Conservation (phyloP, 2,329 filamentous ascomycete genomes). For the Cyclaneusma minus region DNA sequence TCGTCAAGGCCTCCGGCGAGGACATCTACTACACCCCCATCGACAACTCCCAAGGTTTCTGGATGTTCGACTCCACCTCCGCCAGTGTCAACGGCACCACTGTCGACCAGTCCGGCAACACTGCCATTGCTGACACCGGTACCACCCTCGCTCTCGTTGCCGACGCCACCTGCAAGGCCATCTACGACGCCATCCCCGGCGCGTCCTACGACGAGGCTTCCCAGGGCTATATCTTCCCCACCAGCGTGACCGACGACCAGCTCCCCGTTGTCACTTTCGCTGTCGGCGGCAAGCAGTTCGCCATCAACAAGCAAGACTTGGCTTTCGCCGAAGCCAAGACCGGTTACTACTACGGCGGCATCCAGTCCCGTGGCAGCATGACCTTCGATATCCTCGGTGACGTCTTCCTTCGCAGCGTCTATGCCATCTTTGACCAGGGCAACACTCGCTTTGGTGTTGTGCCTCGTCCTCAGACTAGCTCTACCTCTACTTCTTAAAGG, state of each 20-base stretch:
- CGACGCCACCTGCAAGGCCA: constrained; percentile 40
- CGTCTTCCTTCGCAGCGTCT: constrained; percentile 41
- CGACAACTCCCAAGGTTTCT: constrained; percentile 51
- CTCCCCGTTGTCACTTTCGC: constrained; percentile 47
- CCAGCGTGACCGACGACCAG: constrained; percentile 28
- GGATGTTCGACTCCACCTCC: constrained; percentile 44
- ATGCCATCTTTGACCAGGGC: constrained; percentile 45
- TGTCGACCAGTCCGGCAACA: constrained; percentile 36
- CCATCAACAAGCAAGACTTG: constrained; percentile 42
- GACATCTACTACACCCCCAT: constrained; percentile 44
- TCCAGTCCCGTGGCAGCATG: constrained; percentile 38
- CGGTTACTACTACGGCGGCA: constrained; percentile 40
- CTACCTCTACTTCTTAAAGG: too few species aligned
- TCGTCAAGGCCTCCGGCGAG: constrained; percentile 34
- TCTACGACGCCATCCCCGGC: constrained; percentile 50
- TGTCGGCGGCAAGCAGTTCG: constrained; percentile 42
- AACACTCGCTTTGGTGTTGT: constrained; percentile 39
- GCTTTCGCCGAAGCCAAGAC: constrained; percentile 35
- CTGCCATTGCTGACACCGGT: constrained; percentile 56
- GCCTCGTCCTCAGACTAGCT: too few species aligned
- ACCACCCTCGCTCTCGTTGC: constrained; percentile 52
- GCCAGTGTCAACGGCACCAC: constrained; percentile 40
- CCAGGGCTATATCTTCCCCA: constrained; percentile 51
- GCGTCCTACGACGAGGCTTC: constrained; percentile 35
- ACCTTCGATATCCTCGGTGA: constrained; percentile 42